phyloP scores from a whole-genome alignment of 2,329 filamentous ascomycete species.

The Aspergillus pseudotamarii region DNA sequence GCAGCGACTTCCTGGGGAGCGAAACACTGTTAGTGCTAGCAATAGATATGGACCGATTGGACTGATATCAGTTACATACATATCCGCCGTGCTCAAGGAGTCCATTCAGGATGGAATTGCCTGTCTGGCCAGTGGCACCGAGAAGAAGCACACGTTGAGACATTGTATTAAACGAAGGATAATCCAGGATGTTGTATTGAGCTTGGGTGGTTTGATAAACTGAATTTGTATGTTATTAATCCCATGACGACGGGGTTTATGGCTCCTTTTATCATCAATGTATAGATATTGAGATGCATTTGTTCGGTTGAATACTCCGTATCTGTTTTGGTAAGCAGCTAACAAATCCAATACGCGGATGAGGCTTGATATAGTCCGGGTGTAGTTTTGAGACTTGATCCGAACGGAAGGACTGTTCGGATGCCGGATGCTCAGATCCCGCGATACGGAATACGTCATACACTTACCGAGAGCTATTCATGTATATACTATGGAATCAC shows the following conservation, averaged over 20 bases:
- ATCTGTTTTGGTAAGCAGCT: neutral
- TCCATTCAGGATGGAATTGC: constrained; percentile 28
- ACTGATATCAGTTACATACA: constrained; percentile 11
- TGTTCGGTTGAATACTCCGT: neutral
- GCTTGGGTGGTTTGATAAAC: neutral
- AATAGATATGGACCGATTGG: neutral
- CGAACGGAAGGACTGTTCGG: neutral
- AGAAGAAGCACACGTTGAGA: constrained; percentile 22
- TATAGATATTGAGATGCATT: neutral
- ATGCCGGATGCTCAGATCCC: neutral
- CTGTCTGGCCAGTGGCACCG: constrained; percentile 33
- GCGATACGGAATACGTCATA: neutral
- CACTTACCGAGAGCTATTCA: neutral
- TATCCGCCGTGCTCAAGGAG: constrained; percentile 25
- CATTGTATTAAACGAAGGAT: neutral
- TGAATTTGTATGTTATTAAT: neutral
- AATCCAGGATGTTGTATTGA: neutral
- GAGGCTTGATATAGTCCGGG: neutral
- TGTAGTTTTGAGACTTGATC: neutral
- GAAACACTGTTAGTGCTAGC: neutral
- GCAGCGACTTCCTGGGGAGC: constrained; percentile 44
- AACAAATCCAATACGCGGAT: neutral
- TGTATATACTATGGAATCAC: no score
- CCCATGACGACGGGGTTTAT: neutral
- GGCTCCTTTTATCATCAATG: neutral